Base-by-base conservation (phyloP, 2,329 filamentous ascomycete species). In the Beauveria brongniartii region DNA sequence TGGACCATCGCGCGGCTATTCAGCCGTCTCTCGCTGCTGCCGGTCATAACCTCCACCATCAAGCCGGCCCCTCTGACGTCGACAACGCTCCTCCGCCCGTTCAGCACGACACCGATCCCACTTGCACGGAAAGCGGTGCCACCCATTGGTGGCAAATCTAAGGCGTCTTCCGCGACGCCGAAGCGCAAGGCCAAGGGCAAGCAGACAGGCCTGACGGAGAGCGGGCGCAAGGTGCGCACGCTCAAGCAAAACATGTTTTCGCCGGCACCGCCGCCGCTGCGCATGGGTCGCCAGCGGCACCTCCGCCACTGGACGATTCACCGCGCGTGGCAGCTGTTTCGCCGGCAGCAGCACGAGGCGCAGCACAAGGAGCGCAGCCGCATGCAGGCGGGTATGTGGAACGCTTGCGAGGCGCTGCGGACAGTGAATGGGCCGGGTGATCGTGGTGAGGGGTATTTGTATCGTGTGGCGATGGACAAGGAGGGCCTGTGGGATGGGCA, bases 261-360 rank as follows among this genome's bases (percentile, higher is more conserved):
- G 34, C 72, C 71, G n/a, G 77, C 79, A 1, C 82, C 82, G 5
- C 77, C 83, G 0, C 92, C 94, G 1, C 84, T 99, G 65, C 89
- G 91, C 69, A 92, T 97, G 83, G 91, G 86, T 46, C 91, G 93
- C 68, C 89, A 89, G 74, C 87, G 94, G 61, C 84, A 86, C 75
- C 86, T 99, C 65, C 90, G 94, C 52, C 94, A 99, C 81, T 99
- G 94, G 94, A 97, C 94, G 56, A 97, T 99, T 75, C 92, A 97
- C 80, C 92, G 94, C 68, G 93, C 93, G 24, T 97, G 92, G 91
- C 82, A 90, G 69, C 81, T 97, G 34, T 89, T 88, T 76, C 86
- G 87, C 68, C 82, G 87, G 67, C 83, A 89, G 71, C 82, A 86
- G 68, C 86, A 86, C 54, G 79, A 82, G 65, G 76, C 78, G 41